A percentile compares a stretch with the other conserved stretches of the same genome.
Evolutionary conservation across 495 filamentous ascomycete genomes (phyloP).

Genomic region (Pseudomonodictys pantanalensis): DNA sequence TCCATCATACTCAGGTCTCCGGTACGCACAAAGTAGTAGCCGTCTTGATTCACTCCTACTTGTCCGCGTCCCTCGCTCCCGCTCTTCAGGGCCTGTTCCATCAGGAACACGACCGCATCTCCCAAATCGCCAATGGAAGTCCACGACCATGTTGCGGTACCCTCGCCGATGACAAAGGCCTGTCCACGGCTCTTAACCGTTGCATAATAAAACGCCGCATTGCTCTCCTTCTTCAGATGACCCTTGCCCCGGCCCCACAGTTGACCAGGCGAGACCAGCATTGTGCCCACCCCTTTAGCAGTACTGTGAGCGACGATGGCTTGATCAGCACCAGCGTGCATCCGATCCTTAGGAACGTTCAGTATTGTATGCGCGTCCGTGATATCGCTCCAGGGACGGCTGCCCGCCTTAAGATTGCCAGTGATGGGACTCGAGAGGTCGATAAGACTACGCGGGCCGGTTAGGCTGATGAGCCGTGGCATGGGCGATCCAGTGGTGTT

Average conservation of each 20-base stretch:
- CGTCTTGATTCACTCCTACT: conserved; percentile 30
- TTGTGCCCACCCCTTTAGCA: conserved; percentile 26
- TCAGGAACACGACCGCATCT: conserved; percentile 32
- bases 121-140: conserved; percentile 33
- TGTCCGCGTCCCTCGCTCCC: conserved; percentile 20
- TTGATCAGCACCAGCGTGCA: conserved; percentile 27
- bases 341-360: conserved; percentile 23
- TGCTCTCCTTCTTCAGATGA: conserved; percentile 30
- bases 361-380: conserved; percentile 24
- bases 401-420: conserved; percentile 22
- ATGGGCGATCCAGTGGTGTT: conserved; percentile 24
- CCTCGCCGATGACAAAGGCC: conserved; percentile 32
- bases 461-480: conserved; percentile 32
- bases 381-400: conserved; percentile 31
- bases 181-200: conserved; percentile 28
- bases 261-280: conserved; percentile 27
- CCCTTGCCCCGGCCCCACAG: conserved; percentile 29
- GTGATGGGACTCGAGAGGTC: conserved; percentile 26
- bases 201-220: conserved; percentile 28
- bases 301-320: conserved; percentile 25
- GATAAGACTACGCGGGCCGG: conserved; percentile 28
- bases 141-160: conserved; percentile 31
- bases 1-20: conserved; percentile 32
- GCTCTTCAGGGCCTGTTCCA: conserved; percentile 30
- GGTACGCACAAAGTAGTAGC: conserved; percentile 33